Base-by-base conservation (phyloP, 179 eudicot species). In the Heliamphora pulchella region DNA sequence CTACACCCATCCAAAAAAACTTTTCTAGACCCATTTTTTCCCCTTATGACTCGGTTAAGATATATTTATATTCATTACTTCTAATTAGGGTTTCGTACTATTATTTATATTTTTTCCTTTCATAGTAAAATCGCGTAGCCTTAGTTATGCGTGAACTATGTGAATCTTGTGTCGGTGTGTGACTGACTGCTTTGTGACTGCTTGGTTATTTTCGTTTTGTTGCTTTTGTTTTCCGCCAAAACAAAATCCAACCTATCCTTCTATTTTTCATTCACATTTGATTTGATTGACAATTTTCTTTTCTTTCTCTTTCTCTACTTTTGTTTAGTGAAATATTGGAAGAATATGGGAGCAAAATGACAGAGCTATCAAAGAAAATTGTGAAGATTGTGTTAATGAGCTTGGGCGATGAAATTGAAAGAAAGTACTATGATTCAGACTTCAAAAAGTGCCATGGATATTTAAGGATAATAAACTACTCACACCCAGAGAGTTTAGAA, bases 371-470 rank as follows among this genome's bases (percentile, higher is more conserved):
- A 2, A 85, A 79, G 81, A 84, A 77, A 78, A 86, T 90, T 53
- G 53, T 86, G 80, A 80, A 89, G 87, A 64, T 74, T 51, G 69
- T 90, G 18, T 77, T 90, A 57, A 80, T 79, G 87, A 80, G 78
- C 76, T 76, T 90, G 80, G 93, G 93, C 17, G 81, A 88, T 17
- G 89, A 76, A 15, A 78, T 83, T 18, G 93, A 84, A 57, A 82
- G 64, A 5, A 83, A 86, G 63, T 87, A 86, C 22, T 66, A 74
- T 57, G 84, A 85, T 66, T 79, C 81, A 1, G 91, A 86, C 62
- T 90, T 87, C 80, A 84, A 78, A 31, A 85, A 86, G 31, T 80
- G 89, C 62, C 80, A 88, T 53, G 93, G 93, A 8, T 90, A 90
- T 62, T 14, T 90, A 48, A 86, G 93, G 83, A 89, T 90, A 41